A percentile compares a stretch with the other conserved stretches of the same genome.
Evolutionary conservation across 2,329 filamentous ascomycete genomes (phyloP).

Genomic region (Talaromyces sp.): DNA sequence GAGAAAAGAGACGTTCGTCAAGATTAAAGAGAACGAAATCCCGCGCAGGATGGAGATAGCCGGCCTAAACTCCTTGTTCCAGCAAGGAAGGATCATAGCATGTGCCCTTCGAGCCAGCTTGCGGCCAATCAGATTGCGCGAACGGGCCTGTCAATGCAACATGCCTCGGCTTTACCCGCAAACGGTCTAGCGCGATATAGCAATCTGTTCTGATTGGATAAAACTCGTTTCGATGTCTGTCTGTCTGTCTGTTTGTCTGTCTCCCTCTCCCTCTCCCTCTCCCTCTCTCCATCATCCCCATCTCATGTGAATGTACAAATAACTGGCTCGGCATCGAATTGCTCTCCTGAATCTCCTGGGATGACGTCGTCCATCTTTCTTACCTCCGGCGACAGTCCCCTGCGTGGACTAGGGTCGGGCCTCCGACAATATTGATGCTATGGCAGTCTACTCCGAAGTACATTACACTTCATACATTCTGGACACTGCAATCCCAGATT

Average conservation of each 20-base stretch:
- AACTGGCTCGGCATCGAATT: neutral
- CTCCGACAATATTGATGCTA: neutral
- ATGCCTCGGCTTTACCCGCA: slow-evolving; percentile 8
- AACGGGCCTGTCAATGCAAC: neutral
- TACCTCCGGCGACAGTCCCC: neutral
- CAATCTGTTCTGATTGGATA: neutral
- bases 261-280: neutral
- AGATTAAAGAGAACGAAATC: neutral
- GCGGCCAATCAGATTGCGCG: neutral
- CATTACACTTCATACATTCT: neutral
- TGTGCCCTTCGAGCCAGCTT: neutral
- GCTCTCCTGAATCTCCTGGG: neutral
- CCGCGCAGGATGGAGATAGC: neutral
- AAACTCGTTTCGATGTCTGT: neutral
- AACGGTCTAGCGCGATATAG: neutral
- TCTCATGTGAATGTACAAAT: neutral
- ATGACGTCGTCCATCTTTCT: neutral
- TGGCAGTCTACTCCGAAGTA: neutral
- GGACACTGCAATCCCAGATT: neutral
- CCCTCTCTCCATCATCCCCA: too few species aligned
- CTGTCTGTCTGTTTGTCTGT: too few species aligned
- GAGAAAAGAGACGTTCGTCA: neutral
- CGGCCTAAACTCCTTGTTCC: neutral
- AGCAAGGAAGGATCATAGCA: neutral
- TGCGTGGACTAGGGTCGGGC: neutral